Conservation (phyloP, 2,329 filamentous ascomycete species). For the Cordyceps cicadae region DNA sequence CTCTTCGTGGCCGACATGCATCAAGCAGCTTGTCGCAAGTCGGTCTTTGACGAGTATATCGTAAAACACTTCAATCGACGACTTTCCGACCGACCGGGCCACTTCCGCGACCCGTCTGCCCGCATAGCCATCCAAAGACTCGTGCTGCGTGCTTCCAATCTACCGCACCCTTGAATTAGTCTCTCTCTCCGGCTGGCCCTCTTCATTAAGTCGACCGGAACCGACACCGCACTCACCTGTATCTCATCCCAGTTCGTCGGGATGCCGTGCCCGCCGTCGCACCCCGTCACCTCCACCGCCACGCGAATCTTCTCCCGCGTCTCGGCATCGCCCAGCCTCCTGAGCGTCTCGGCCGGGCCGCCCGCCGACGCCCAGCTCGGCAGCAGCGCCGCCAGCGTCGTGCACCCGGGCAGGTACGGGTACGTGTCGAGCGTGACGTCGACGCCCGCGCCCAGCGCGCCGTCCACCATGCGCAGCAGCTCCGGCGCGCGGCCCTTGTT, state of each 20-base stretch:
- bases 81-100: constrained; percentile 11
- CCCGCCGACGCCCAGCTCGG: constrained; percentile 20
- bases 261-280: constrained; percentile 21
- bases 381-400: constrained; percentile 17
- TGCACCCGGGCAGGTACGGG: constrained; percentile 19
- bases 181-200: neutral
- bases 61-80: constrained; percentile 17
- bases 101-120: constrained; percentile 16
- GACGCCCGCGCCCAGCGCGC: constrained; percentile 13
- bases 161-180: neutral
- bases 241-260: constrained; percentile 21
- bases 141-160: constrained; percentile 15
- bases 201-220: neutral
- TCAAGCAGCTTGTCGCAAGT: constrained; percentile 18
- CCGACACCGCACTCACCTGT: constrained; percentile 11
- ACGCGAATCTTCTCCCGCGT: constrained; percentile 17
- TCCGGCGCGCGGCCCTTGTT: constrained; percentile 18
- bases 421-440: constrained; percentile 20
- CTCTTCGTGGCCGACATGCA: constrained; percentile 20
- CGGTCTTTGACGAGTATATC: constrained; percentile 17
- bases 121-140: constrained; percentile 14
- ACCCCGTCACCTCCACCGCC: constrained; percentile 18
- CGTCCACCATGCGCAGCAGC: constrained; percentile 17
- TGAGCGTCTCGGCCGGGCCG: constrained; percentile 16
- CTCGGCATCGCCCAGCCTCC: constrained; percentile 14